Evolutionary conservation across 768 basidiomycete species (phyloP).

Genomic region (Tylopilus sp.): DNA sequence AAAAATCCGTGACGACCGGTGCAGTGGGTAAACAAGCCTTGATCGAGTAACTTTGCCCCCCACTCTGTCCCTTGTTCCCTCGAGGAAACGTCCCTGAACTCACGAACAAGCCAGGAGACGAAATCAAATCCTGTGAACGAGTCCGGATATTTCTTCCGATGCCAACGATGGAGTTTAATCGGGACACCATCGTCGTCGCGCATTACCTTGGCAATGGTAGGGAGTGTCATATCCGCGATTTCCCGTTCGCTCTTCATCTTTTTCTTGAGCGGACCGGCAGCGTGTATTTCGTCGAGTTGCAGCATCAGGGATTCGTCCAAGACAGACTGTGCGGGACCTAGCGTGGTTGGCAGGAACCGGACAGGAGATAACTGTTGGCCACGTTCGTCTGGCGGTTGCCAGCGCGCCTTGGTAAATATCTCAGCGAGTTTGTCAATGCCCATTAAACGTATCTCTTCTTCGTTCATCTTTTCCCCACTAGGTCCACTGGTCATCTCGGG

Average conservation of each 20-base stretch:
- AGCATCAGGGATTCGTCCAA: slow-evolving; percentile 76
- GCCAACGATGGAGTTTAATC: slow-evolving; percentile 86
- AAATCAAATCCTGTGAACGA: slow-evolving; percentile 89
- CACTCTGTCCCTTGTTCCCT: slow-evolving; percentile 76
- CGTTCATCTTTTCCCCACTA: slow-evolving; percentile 71
- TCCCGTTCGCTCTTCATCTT: slow-evolving; percentile 79
- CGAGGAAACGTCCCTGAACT: slow-evolving; percentile 85
- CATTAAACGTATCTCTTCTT: slow-evolving; percentile 82
- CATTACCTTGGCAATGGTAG: slow-evolving; percentile 77
- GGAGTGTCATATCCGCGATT: slow-evolving; percentile 60
- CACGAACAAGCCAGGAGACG: slow-evolving; percentile 88
- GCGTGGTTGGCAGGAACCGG: slow-evolving; percentile 79
- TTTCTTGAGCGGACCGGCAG: slow-evolving; percentile 68
- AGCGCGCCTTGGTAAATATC: slow-evolving; percentile 79
- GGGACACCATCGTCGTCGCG: slow-evolving; percentile 78
- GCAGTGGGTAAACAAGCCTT: slow-evolving; percentile 85
- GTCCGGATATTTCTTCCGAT: slow-evolving; percentile 65
- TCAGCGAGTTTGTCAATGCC: slow-evolving; percentile 93
- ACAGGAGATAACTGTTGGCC: slow-evolving; percentile 52
- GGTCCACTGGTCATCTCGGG: slow-evolving; percentile 54
- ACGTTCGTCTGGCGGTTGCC: slow-evolving; percentile 52
- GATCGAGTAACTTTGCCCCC: slow-evolving; percentile 72
- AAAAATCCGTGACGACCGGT: slow-evolving; percentile 76
- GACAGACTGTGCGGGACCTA: slow-evolving; percentile 77
- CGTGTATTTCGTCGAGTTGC: slow-evolving; percentile 78